These are phyloP conservation scores for Hymenoscyphus salicellus DNA, from an alignment of 2,329 filamentous ascomycete species.

Conservation along the genomic window DNA sequence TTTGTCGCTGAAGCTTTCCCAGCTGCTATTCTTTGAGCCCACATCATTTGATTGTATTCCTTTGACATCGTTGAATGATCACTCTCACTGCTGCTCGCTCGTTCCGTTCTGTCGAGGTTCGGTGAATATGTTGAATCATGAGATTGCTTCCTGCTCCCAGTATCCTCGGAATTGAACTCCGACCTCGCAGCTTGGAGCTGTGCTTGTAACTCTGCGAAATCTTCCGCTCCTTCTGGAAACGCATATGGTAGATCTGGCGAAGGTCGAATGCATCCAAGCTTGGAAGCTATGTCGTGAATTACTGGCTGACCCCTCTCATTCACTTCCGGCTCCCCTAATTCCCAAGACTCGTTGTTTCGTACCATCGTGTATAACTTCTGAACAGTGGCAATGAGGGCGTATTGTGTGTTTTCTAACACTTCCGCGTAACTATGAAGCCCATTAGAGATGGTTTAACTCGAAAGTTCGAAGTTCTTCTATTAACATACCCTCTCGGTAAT, in stretches of 20 bases:
- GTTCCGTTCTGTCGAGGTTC: constrained; percentile 23
- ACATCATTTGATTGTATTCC: constrained; percentile 28
- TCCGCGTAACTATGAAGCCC: constrained; percentile 53
- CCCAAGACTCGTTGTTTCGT: constrained; percentile 55
- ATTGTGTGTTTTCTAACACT: constrained; percentile 63
- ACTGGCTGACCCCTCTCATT: constrained; percentile 62
- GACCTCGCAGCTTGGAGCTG: constrained; percentile 44
- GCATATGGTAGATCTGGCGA: constrained; percentile 58
- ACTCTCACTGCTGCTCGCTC: constrained; percentile 31
- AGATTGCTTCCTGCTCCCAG: constrained; percentile 20
- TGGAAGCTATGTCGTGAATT: constrained; percentile 63
- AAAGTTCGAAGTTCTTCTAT: not conserved
- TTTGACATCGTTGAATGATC: constrained; percentile 30
- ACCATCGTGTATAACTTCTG: constrained; percentile 66
- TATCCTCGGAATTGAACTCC: constrained; percentile 25
- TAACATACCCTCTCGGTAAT: constrained; percentile 56
- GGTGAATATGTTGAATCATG: constrained; percentile 26
- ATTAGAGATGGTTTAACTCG: constrained; percentile 12
- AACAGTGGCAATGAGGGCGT: constrained; percentile 61
- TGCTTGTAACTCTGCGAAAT: constrained; percentile 54
- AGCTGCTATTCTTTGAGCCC: constrained; percentile 22
- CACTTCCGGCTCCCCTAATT: constrained; percentile 60
- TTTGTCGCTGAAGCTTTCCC: constrained; percentile 2
- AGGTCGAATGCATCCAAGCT: constrained; percentile 61
- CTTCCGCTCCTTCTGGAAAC: constrained; percentile 61